phyloP scores from a whole-genome alignment of 495 filamentous ascomycete genomes.

The Talaromyces ruber region DNA sequence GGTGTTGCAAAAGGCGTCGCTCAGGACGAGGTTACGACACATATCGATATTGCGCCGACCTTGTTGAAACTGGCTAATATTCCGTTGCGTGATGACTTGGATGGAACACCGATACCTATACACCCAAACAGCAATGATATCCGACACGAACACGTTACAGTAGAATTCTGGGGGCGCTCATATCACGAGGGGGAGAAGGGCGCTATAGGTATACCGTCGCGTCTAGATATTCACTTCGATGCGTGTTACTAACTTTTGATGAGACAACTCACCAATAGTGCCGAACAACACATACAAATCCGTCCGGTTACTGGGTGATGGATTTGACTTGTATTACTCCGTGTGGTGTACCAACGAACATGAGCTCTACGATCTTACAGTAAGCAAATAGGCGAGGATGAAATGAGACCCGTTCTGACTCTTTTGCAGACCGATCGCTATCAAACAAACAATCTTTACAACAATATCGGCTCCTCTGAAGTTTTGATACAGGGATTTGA shows the following conservation, averaged over 20 bases:
- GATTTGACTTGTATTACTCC: conserved; percentile 53
- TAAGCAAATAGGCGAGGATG: conserved; percentile 13
- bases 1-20: conserved; percentile 35
- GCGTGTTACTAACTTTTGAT: neutral
- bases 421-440: conserved; percentile 47
- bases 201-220: conserved; percentile 17
- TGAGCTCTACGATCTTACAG: conserved; percentile 54
- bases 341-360: conserved; percentile 60
- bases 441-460: conserved; percentile 51
- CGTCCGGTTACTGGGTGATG: conserved; percentile 42
- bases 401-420: neutral
- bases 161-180: conserved; percentile 56
- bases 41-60: conserved; percentile 63
- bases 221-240: neutral
- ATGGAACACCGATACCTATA: conserved; percentile 49
- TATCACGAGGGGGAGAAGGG: conserved; percentile 39
- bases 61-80: conserved; percentile 44
- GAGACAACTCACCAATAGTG: neutral
- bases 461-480: conserved; percentile 6
- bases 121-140: conserved; percentile 19
- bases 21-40: conserved; percentile 53
- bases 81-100: conserved; percentile 44
- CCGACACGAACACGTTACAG: conserved; percentile 55
- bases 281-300: conserved; percentile 57
- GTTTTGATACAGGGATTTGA: neutral